A percentile compares a stretch with the other conserved stretches of the same genome.
phyloP scores from a whole-genome alignment of 2,329 filamentous ascomycete species.

The Trichoderma semiorbis region DNA sequence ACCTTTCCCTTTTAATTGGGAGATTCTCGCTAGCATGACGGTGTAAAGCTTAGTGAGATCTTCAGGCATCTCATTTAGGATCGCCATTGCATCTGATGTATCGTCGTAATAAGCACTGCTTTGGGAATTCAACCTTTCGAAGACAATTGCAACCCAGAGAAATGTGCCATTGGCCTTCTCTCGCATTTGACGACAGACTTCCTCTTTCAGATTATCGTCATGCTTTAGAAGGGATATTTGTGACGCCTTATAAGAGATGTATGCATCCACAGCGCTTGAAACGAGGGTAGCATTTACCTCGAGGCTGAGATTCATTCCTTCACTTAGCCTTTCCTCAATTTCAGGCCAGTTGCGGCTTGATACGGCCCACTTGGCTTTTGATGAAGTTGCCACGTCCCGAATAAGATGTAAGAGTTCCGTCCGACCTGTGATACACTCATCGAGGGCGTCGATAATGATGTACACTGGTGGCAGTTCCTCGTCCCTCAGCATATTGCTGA shows the following conservation, averaged over 20 bases:
- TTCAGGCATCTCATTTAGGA: background rate
- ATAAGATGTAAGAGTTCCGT: constrained; percentile 37
- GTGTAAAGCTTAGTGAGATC: background rate
- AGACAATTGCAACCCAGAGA: constrained; percentile 26
- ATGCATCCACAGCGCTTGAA: background rate
- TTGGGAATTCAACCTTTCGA: constrained; percentile 15
- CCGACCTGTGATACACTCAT: constrained; percentile 37
- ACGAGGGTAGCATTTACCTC: background rate
- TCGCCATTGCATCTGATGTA: background rate
- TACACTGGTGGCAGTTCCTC: constrained; percentile 25
- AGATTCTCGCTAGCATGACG: background rate
- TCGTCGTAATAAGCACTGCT: background rate
- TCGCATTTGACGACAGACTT: constrained; percentile 20
- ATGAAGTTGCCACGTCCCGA: constrained; percentile 23
- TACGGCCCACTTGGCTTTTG: constrained; percentile 5
- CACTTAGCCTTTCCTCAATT: constrained; percentile 17
- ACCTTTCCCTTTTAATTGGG: background rate
- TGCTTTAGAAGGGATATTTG: background rate
- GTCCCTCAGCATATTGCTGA: constrained; percentile 39
- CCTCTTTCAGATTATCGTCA: constrained; percentile 3
- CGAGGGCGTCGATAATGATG: constrained; percentile 46
- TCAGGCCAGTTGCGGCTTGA: constrained; percentile 4
- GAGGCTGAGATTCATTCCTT: background rate
- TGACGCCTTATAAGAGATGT: background rate
- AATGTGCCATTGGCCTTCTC: constrained; percentile 36